phyloP scores from a whole-genome alignment of 2,329 filamentous ascomycete genomes.

The Penicillium thymicola region DNA sequence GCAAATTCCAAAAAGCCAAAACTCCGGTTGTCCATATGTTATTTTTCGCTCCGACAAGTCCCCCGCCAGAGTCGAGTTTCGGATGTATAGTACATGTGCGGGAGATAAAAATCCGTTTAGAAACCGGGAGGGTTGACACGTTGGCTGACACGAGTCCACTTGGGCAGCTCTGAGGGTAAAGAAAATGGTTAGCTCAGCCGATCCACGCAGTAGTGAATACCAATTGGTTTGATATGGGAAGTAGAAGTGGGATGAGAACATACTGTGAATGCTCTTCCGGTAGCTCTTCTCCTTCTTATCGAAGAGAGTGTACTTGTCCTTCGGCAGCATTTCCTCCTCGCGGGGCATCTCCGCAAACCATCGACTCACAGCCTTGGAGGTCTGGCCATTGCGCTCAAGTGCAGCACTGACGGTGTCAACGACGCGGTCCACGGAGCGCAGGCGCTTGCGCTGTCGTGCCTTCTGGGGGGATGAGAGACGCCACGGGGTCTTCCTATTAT shows the following conservation, averaged over 20 bases:
- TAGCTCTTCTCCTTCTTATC: conserved; percentile 94
- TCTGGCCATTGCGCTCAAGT: conserved; percentile 66
- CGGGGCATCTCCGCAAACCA: conserved; percentile 97
- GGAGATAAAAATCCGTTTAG: conserved; percentile 46
- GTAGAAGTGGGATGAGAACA: conserved; percentile 39
- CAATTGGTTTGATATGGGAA: background rate
- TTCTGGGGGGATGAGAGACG: conserved; percentile 90
- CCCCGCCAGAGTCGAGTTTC: conserved; percentile 5
- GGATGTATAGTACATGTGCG: conserved; percentile 33
- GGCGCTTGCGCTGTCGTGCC: conserved; percentile 74
- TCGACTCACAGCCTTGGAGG: conserved; percentile 72
- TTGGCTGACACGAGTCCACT: conserved; percentile 96
- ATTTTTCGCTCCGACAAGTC: conserved; percentile 16
- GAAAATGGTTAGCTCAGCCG: background rate
- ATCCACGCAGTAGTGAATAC: background rate
- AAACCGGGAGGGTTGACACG: conserved; percentile 92
- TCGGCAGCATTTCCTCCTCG: conserved; percentile 91
- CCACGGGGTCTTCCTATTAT: conserved; percentile 88
- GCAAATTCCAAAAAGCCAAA: conserved; percentile 32
- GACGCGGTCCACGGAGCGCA: conserved; percentile 83
- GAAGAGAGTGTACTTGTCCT: conserved; percentile 98
- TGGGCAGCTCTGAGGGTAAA: conserved; percentile 62
- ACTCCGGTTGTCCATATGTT: conserved; percentile 33
- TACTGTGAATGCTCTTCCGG: conserved; percentile 96
- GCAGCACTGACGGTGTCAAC: conserved; percentile 78